A percentile compares a stretch with the other conserved stretches of the same genome.
phyloP scores from a whole-genome alignment of 73 alveolate genomes.

The Paramecium biaurelia region DNA sequence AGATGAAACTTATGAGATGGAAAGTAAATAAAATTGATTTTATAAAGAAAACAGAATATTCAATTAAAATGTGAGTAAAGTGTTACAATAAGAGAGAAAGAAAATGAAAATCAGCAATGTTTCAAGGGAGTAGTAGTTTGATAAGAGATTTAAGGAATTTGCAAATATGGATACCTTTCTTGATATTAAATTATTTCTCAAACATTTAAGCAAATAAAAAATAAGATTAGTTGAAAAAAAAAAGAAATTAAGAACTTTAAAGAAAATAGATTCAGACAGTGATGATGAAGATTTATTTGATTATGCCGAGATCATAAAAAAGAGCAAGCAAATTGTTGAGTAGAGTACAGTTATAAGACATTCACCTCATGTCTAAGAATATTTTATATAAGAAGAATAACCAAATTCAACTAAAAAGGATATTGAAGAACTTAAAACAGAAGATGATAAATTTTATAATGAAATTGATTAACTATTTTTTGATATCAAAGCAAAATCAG shows the following conservation, averaged over 20 bases:
- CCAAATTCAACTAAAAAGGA: not conserved
- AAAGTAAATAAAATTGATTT: not conserved
- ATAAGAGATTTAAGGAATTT: not conserved
- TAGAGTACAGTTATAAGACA: constrained; percentile 2
- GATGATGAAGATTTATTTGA: constrained; percentile 28
- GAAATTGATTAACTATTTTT: not conserved
- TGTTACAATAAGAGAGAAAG: not conserved
- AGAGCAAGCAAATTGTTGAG: not conserved
- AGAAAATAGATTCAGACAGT: not conserved
- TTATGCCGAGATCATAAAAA: not conserved
- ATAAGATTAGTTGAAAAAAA: not conserved
- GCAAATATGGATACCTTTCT: not conserved
- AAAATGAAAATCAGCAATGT: not conserved
- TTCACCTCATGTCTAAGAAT: not conserved
- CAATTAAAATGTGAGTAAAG: constrained; percentile 7
- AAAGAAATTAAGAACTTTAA: not conserved
- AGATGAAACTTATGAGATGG: constrained; percentile 8
- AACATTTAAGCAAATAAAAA: not conserved
- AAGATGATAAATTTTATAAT: constrained; percentile 37
- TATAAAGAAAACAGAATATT: not conserved
- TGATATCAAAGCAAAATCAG: not conserved
- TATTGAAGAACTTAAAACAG: constrained; percentile 2
- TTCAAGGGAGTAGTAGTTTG: not conserved
- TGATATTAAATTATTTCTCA: not conserved
- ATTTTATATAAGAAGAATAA: not conserved